Conservation (phyloP, 2,329 filamentous ascomycete species). For the Davidsoniella australis region DNA sequence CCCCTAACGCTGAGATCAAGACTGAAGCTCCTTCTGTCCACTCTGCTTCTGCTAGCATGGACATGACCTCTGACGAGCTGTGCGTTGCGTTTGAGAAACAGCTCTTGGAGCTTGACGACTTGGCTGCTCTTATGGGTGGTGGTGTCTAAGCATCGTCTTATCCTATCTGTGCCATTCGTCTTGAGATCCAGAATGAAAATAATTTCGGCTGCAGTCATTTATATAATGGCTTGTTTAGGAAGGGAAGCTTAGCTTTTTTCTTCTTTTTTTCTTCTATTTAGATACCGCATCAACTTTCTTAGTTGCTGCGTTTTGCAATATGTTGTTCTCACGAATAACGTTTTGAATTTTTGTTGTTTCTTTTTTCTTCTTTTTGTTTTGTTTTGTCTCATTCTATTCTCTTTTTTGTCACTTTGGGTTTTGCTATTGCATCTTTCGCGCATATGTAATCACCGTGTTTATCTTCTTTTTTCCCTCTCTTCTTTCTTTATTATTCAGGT, state of each 20-base stretch:
- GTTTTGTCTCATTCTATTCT: not conserved
- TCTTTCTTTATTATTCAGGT: no score
- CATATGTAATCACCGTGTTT: no score
- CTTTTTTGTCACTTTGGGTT: not conserved
- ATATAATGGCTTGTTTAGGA: not conserved
- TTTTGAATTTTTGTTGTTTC: not conserved
- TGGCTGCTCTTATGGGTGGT: slow-evolving; percentile 45
- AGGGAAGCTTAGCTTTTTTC: no score
- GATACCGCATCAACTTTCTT: no score
- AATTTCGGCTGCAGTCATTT: no score
- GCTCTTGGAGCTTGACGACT: slow-evolving; percentile 41
- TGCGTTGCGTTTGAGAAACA: slow-evolving; percentile 43
- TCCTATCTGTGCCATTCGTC: not conserved
- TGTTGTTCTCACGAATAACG: no score
- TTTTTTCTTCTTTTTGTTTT: not conserved
- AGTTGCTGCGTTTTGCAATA: no score
- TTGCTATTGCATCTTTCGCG: not conserved
- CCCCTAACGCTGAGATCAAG: slow-evolving; percentile 8
- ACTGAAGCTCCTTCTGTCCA: slow-evolving; percentile 15
- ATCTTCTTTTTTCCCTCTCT: no score
- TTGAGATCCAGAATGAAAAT: no score
- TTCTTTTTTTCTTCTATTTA: no score
- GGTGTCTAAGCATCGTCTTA: slow-evolving; percentile 27
- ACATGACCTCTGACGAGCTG: slow-evolving; percentile 42
- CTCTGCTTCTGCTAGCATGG: slow-evolving; percentile 17